Evolutionary conservation across 345 rosid genomes (phyloP).

Genomic region (Linum lewisii): DNA sequence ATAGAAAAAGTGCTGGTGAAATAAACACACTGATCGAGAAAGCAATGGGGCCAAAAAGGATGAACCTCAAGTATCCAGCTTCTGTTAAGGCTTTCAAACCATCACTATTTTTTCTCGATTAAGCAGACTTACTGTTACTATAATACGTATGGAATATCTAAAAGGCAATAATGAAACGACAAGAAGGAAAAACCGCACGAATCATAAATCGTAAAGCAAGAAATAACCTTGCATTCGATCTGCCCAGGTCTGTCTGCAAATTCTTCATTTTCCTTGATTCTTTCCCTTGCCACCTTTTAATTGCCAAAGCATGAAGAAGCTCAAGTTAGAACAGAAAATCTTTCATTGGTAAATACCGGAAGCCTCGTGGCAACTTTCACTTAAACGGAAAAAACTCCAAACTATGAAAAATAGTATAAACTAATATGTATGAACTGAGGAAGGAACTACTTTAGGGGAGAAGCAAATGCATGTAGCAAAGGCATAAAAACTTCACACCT

Average conservation of each 20-base stretch:
- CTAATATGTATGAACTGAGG: not conserved
- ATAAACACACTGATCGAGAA: not conserved
- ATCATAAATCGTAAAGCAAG: not conserved
- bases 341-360: not conserved
- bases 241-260: slow-evolving; percentile 37
- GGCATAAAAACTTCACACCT: slow-evolving; percentile 29
- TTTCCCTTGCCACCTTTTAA: slow-evolving; percentile 51
- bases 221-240: slow-evolving; percentile 82
- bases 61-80: not conserved
- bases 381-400: not conserved
- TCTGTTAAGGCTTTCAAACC: too few species aligned
- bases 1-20: not conserved
- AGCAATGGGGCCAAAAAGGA: not conserved
- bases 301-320: not conserved
- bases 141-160: not conserved
- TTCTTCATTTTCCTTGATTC: slow-evolving; percentile 53
- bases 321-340: not conserved
- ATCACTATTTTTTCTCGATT: too few species aligned
- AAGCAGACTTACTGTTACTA: not conserved
- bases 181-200: not conserved
- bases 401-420: not conserved
- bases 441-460: not conserved
- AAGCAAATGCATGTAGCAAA: not conserved
- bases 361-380: not conserved
- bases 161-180: not conserved